Conservation (phyloP, 2,329 filamentous ascomycete species). For the Sclerotinia subarctica region DNA sequence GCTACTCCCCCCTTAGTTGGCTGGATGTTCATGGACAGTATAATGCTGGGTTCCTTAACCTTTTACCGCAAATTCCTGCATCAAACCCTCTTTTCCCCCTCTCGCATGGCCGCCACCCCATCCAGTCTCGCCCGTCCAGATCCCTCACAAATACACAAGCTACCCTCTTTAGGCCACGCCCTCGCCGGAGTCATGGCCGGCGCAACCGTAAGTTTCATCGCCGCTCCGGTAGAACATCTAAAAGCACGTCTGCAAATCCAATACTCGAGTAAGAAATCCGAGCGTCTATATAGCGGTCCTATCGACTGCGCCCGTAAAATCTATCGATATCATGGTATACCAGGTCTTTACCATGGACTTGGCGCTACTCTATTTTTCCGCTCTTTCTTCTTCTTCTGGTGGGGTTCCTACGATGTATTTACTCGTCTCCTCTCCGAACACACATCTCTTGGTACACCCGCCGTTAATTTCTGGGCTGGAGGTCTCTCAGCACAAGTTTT, state of each 20-base stretch:
- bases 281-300: slow-evolving; percentile 80
- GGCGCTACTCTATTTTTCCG: slow-evolving; percentile 83
- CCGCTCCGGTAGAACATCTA: slow-evolving; percentile 90
- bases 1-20: slow-evolving; percentile 87
- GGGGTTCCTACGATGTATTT: slow-evolving; percentile 89
- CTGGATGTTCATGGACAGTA: slow-evolving; percentile 96
- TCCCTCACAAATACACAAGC: slow-evolving; percentile 44
- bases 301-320: slow-evolving; percentile 78
- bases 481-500: slow-evolving; percentile 91
- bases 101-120: slow-evolving; percentile 37
- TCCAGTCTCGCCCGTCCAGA: slow-evolving; percentile 27
- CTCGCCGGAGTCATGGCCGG: slow-evolving; percentile 85
- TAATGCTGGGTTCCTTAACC: slow-evolving; percentile 89
- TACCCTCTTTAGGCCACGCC: slow-evolving; percentile 79
- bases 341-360: slow-evolving; percentile 82
- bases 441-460: slow-evolving; percentile 70
- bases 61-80: slow-evolving; percentile 83
- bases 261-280: slow-evolving; percentile 75
- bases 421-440: slow-evolving; percentile 62
- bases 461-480: slow-evolving; percentile 95
- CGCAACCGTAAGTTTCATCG: slow-evolving; percentile 86
- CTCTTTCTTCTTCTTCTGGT: slow-evolving; percentile 97
- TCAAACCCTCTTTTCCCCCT: slow-evolving; percentile 70
- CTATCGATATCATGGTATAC: slow-evolving; percentile 66
- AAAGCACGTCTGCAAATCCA: slow-evolving; percentile 94